Evolutionary conservation across 345 rosid genomes (phyloP), one percentile per base, ranked within the genome.

Genomic region (Camelina hispida): DNA sequence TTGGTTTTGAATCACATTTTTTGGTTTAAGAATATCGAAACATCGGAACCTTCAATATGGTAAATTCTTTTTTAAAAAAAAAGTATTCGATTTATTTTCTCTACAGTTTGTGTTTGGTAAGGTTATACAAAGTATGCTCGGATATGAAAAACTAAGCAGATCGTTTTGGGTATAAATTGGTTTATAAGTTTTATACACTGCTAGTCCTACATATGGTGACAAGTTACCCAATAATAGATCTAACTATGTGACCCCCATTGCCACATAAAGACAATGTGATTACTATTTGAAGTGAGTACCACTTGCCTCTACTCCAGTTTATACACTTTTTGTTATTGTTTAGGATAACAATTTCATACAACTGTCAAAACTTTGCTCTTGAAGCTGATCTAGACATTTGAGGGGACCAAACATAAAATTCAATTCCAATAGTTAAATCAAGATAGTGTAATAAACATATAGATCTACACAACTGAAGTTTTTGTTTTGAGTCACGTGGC

Each of bases 401-500:
- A 17, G 37, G 58, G 74, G 62, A 62, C 53, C 69, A 62, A 61
- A 62, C 18, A 59, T 3, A 34, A 34, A 38, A 14, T 2, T 44
- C 25, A 14, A n/a, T 5, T 63, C 5, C 35, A 47, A 47, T 1
- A 35, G 23, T 48, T 10, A 50, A 61, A 37, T 23, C 52, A 61
- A 61, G 52, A 61, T 10, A 14, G 37, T 47, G 11, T 17, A 47
- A 35, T 25, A 8, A 71, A 3, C 9, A 38, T 15, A 56, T 4
- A 48, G 47, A 53, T 72, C 69, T 62, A 34, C 4, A 43, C 16
- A 4, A 73, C 46, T 35, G 5, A 57, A 18, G 50, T 74, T 48
- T 34, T 34, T 34, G 7, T 48, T 73, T 17, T 47, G 59, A 47
- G n/a, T 74, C 78, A 74, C 73, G 78, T 74, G 78, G 78, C 73